phyloP scores from a whole-genome alignment of 1,139 yeast genomes.

The Suhomyces coccinellae region DNA sequence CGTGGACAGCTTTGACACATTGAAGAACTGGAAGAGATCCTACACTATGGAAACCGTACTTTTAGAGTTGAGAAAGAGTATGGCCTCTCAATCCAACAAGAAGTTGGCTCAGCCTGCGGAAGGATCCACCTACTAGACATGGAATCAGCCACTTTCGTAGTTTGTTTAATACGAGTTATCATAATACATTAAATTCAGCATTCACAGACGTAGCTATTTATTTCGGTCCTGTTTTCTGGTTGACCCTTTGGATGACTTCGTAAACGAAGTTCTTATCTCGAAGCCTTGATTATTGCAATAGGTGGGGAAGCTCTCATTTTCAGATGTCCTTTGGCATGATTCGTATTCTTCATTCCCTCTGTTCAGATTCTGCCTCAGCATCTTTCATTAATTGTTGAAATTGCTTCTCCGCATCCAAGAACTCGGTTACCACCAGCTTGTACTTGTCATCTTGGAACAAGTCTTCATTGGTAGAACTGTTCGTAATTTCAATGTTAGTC shows the following conservation, averaged over 20 bases:
- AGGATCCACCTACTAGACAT: conserved; percentile 50
- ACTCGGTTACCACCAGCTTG: conserved; percentile 33
- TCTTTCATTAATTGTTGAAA: conserved; percentile 36
- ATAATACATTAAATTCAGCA: conserved; percentile 1
- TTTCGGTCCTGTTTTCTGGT: no score
- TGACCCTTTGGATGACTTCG: no score
- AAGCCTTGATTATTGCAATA: no score
- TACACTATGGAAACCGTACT: conserved; percentile 91
- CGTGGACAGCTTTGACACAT: conserved; percentile 60
- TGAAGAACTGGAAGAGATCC: conserved; percentile 82
- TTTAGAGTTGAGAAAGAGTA: conserved; percentile 76
- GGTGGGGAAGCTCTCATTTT: no score
- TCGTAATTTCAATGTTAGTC: conserved; percentile 49
- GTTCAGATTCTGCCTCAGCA: conserved; percentile 12
- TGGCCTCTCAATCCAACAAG: conserved; percentile 84
- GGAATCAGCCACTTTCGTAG: not conserved
- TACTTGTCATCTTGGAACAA: conserved; percentile 26
- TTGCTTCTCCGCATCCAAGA: conserved; percentile 41
- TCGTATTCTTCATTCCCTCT: not conserved
- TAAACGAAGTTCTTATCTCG: no score
- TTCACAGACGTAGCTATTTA: not conserved
- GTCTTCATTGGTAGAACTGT: conserved; percentile 34
- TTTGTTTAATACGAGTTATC: not conserved
- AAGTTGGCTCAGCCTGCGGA: conserved; percentile 90
- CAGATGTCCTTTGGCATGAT: not conserved